Conservation (phyloP, 2,329 filamentous ascomycete genomes). For the Pseudocercospora fuligena region DNA sequence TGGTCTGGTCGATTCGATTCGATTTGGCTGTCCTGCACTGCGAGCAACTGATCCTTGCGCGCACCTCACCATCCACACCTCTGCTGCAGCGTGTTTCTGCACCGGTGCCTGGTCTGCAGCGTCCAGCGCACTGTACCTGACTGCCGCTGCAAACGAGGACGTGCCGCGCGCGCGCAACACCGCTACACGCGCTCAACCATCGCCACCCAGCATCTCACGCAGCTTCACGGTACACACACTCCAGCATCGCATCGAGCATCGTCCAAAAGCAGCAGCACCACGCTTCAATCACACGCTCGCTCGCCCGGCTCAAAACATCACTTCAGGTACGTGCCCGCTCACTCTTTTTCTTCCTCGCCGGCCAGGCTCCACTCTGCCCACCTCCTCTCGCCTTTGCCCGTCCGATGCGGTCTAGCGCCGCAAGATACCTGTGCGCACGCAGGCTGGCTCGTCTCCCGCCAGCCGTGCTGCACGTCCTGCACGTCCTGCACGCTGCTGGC, state of each 20-base stretch:
- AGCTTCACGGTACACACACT: conserved; percentile 1
- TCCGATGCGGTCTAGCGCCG: conserved; percentile 26
- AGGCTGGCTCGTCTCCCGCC: conserved; percentile 26
- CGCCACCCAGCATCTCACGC: conserved; percentile 12
- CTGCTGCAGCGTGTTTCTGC: conserved; percentile 12
- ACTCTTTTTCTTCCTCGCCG: conserved; percentile 18
- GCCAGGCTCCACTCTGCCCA: conserved; percentile 24
- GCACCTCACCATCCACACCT: neutral
- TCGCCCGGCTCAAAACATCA: conserved; percentile 12
- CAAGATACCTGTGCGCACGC: conserved; percentile 19
- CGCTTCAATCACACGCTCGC: neutral
- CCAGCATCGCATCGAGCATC: conserved; percentile 2
- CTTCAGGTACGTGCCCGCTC: conserved; percentile 16
- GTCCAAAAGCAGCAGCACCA: neutral
- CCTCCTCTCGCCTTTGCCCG: conserved; percentile 26
- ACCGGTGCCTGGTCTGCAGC: conserved; percentile 10
- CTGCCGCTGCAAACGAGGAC: conserved; percentile 28
- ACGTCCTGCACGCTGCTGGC: conserved; percentile 6
- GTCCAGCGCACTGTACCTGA: conserved; percentile 27
- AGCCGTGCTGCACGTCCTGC: conserved; percentile 23
- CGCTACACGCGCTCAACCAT: conserved; percentile 5
- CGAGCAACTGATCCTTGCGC: conserved; percentile 1
- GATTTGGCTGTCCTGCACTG: neutral
- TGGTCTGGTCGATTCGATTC: neutral
- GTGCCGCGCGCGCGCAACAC: conserved; percentile 15